phyloP scores from a whole-genome alignment of 352 stramenopile genomes.

The Phytophthora fragariae region DNA sequence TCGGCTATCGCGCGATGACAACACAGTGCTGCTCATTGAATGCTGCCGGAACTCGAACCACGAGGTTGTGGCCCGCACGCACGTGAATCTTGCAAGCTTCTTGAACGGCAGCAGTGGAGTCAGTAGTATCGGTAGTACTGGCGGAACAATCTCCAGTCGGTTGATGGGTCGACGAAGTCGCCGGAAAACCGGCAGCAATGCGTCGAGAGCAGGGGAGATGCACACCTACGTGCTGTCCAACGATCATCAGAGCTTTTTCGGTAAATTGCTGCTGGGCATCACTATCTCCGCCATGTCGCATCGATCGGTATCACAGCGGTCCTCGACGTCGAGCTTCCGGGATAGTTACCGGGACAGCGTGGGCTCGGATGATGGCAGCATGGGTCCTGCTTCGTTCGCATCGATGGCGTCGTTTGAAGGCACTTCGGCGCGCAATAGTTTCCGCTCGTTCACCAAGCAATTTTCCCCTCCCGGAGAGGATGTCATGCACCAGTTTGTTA shows the following conservation, averaged over 20 bases:
- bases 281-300: conserved; percentile 75
- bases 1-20: conserved; percentile 83
- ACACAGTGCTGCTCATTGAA: conserved; percentile 84
- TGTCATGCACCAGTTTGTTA: conserved; percentile 91
- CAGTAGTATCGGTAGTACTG: conserved; percentile 16
- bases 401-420: conserved; percentile 35
- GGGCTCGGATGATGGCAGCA: conserved; percentile 39
- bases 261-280: conserved; percentile 73
- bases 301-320: conserved; percentile 47
- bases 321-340: conserved; percentile 39
- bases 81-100: conserved; percentile 86
- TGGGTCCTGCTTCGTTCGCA: conserved; percentile 24
- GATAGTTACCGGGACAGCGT: conserved; percentile 43
- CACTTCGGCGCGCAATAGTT: conserved; percentile 33
- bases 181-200: conserved; percentile 33
- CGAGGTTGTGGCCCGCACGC: conserved; percentile 81
- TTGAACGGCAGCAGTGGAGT: conserved; percentile 56
- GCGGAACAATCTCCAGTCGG: conserved; percentile 33
- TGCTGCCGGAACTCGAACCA: conserved; percentile 79
- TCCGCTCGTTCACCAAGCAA: conserved; percentile 57
- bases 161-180: conserved; percentile 38
- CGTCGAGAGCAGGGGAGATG: conserved; percentile 33
- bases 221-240: conserved; percentile 86
- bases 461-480: conserved; percentile 50
- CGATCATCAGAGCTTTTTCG: conserved; percentile 86